phyloP scores from a whole-genome alignment of 495 filamentous ascomycete species.

The Friedmanniomyces endolithicus region DNA sequence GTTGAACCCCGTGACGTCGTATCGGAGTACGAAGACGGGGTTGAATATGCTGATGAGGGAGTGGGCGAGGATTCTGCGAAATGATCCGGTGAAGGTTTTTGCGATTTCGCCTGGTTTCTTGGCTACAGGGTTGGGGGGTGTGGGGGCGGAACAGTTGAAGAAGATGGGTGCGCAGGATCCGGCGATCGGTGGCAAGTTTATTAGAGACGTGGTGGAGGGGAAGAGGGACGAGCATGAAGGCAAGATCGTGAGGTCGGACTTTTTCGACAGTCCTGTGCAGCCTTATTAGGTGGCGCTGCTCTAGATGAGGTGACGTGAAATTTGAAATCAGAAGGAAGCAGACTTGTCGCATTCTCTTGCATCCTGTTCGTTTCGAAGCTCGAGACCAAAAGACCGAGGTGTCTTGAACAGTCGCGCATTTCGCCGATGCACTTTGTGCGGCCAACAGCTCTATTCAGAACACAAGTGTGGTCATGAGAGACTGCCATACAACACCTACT shows the following conservation, averaged over 20 bases:
- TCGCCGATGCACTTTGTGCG: too few relatives aligned
- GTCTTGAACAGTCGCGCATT: too few relatives aligned
- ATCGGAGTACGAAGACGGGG: slow-evolving; percentile 45
- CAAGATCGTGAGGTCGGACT: slow-evolving; percentile 16
- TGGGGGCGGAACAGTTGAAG: slow-evolving; percentile 26
- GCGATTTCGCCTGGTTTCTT: slow-evolving; percentile 43
- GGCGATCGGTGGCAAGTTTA: slow-evolving; percentile 12
- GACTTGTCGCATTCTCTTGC: too few relatives aligned
- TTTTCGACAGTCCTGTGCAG: slow-evolving; percentile 8
- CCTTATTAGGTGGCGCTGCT: slow-evolving; percentile 2
- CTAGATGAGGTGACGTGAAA: too few relatives aligned
- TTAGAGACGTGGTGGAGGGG: slow-evolving; percentile 22
- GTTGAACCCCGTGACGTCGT: slow-evolving; percentile 25
- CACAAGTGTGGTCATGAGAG: too few relatives aligned
- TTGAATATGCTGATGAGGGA: slow-evolving; percentile 56
- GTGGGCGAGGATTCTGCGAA: slow-evolving; percentile 39
- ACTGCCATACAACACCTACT: too few relatives aligned
- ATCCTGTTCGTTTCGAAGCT: too few relatives aligned
- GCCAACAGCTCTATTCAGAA: too few relatives aligned
- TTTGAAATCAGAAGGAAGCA: too few relatives aligned
- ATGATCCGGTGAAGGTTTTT: slow-evolving; percentile 52
- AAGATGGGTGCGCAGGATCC: slow-evolving; percentile 25
- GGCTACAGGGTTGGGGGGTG: slow-evolving; percentile 39
- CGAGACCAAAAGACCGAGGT: too few relatives aligned
- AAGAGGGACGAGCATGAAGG: slow-evolving; percentile 21